Conservation (phyloP, 169 alveolate genomes). For the Eimeria maxima region DNA sequence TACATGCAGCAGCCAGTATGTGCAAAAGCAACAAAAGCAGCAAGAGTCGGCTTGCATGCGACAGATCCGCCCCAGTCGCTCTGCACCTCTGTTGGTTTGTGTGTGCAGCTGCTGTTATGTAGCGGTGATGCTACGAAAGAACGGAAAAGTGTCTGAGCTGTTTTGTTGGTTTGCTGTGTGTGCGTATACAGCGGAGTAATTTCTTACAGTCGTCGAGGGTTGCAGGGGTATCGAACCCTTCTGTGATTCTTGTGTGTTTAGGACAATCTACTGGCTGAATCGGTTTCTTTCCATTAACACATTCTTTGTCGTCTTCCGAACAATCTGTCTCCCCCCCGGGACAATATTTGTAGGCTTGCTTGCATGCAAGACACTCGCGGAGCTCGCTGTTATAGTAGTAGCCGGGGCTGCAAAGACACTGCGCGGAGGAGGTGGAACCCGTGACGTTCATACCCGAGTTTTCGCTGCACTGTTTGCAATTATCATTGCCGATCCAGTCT, state of each 20-base stretch:
- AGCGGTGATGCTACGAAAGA: no score
- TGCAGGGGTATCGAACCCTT: slow-evolving; percentile 91
- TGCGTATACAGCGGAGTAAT: neutral
- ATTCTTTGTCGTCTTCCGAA: slow-evolving; percentile 55
- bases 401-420: slow-evolving; percentile 91
- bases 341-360: slow-evolving; percentile 87
- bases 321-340: slow-evolving; percentile 89
- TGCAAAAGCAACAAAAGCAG: neutral
- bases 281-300: slow-evolving; percentile 75
- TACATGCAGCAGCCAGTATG: neutral
- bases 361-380: slow-evolving; percentile 88
- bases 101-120: no score
- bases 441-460: slow-evolving; percentile 90
- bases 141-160: neutral
- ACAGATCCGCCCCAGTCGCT: no score
- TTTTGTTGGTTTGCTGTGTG: neutral
- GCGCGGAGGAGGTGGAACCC: slow-evolving; percentile 88
- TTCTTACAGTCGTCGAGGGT: slow-evolving; percentile 88
- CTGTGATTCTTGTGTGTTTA: slow-evolving; percentile 88
- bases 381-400: slow-evolving; percentile 86
- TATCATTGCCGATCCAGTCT: slow-evolving; percentile 87
- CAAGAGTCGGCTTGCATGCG: neutral
- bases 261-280: slow-evolving; percentile 88
- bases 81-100: no score
- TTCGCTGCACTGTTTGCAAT: slow-evolving; percentile 88